These are phyloP conservation scores for Leccinum uliginosum DNA, from an alignment of 768 basidiomycete genomes.

Conservation along the genomic window DNA sequence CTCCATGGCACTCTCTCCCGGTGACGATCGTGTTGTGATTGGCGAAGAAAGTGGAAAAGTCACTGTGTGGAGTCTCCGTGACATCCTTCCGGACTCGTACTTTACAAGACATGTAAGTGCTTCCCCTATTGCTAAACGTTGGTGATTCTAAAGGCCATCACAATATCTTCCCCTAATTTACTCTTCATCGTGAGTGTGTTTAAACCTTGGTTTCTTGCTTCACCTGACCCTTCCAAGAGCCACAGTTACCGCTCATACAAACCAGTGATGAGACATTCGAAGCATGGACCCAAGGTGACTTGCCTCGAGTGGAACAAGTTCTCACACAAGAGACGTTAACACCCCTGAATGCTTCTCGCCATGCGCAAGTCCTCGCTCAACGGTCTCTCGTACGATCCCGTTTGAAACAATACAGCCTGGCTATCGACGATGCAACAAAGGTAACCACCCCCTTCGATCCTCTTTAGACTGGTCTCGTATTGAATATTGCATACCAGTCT, in stretches of 20 bases:
- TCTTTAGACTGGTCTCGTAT: too few relatives aligned
- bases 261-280: background rate
- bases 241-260: background rate
- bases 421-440: too few relatives aligned
- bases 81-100: background rate
- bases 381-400: too few relatives aligned
- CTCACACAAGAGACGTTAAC: background rate
- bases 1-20: background rate
- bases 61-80: background rate
- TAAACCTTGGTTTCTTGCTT: accelerated
- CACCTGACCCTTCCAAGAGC: background rate
- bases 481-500: too few relatives aligned
- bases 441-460: too few relatives aligned
- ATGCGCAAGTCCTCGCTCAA: too few relatives aligned
- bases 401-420: too few relatives aligned
- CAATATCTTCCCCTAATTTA: too few relatives aligned
- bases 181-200: background rate
- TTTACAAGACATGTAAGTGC: background rate
- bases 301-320: background rate
- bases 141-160: background rate
- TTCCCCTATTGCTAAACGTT: background rate
- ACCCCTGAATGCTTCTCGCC: too few relatives aligned
- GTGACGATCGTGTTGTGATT: too few relatives aligned
- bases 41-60: background rate
- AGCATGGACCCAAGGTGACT: background rate